Percentiles rank a stretch among this genome's conserved stretches.
phyloP scores from a whole-genome alignment of 805 yeast genomes.

The Hemisphaericaspora nanyangensis region DNA sequence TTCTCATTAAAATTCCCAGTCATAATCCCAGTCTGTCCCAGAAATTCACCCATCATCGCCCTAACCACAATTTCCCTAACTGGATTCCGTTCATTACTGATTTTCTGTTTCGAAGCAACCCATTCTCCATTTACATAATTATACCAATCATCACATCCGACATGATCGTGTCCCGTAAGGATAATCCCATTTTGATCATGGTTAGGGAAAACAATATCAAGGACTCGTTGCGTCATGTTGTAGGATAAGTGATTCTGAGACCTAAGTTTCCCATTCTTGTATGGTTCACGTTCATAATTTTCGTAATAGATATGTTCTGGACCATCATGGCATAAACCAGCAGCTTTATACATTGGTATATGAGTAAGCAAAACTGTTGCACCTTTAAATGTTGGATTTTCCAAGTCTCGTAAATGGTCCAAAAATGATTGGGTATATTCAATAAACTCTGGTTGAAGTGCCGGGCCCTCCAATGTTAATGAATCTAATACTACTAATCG shows the following conservation, averaged over 20 bases:
- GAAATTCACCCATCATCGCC: slow-evolving; percentile 95
- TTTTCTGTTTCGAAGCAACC: slow-evolving; percentile 50
- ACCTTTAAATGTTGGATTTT: slow-evolving; percentile 54
- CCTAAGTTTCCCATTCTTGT: slow-evolving; percentile 65
- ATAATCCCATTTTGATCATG: slow-evolving; percentile 68
- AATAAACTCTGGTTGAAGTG: slow-evolving; percentile 66
- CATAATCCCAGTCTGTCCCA: slow-evolving; percentile 83
- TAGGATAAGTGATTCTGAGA: slow-evolving; percentile 82
- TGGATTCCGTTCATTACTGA: slow-evolving; percentile 19
- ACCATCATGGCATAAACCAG: slow-evolving; percentile 84
- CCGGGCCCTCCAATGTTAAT: slow-evolving; percentile 85
- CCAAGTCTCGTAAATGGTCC: slow-evolving; percentile 48
- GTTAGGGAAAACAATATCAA: slow-evolving; percentile 68
- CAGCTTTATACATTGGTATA: slow-evolving; percentile 80
- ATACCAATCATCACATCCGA: slow-evolving; percentile 79
- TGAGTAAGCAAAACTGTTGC: slow-evolving; percentile 83
- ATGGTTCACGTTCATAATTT: slow-evolving; percentile 55
- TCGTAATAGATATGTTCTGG: slow-evolving; percentile 54
- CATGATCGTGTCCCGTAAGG: slow-evolving; percentile 94
- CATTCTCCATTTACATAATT: slow-evolving; percentile 45
- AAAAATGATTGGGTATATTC: slow-evolving; percentile 72
- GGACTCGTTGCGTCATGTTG: slow-evolving; percentile 61
- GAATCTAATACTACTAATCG: slow-evolving; percentile 86
- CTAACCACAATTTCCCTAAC: slow-evolving; percentile 80
- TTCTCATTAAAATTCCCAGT: slow-evolving; percentile 61